Conservation (phyloP, 768 basidiomycete genomes). For the Scleroderma bovista region DNA sequence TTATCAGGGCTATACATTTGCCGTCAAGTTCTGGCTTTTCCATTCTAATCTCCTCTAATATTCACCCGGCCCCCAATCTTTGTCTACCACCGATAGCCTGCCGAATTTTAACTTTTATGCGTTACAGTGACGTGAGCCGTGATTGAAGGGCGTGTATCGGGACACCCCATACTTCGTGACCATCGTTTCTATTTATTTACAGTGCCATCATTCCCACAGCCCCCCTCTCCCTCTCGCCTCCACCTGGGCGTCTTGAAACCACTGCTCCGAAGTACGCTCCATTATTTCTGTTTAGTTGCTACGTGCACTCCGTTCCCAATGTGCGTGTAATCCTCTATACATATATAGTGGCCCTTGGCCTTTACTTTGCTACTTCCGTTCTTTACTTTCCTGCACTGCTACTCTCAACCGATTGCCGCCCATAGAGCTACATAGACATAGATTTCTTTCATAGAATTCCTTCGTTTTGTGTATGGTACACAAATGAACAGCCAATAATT, state of each 20-base stretch:
- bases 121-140: constrained; percentile 29
- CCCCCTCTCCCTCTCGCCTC: too few species aligned
- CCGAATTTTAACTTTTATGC: constrained; percentile 1
- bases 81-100: constrained; percentile 6
- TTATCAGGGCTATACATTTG: not conserved
- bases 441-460: not conserved
- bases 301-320: too few species aligned
- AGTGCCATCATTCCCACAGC: too few species aligned
- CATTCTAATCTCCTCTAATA: not conserved
- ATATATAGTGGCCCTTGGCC: not conserved
- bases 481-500: too few species aligned
- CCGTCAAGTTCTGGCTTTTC: not conserved
- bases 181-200: not conserved
- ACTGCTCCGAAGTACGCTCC: too few species aligned
- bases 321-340: not conserved
- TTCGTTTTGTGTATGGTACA: not conserved
- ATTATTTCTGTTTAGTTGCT: too few species aligned
- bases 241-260: too few species aligned
- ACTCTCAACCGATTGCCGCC: not conserved
- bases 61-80: not conserved
- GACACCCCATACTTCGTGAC: not conserved
- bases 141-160: constrained; percentile 14
- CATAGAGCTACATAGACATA: constrained; percentile 2
- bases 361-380: not conserved
- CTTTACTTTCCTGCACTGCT: not conserved